Percentiles rank a stretch among this genome's conserved stretches.
Conservation (phyloP, 1,284 basidiomycete genomes). For the Coriolopsis trogii region DNA sequence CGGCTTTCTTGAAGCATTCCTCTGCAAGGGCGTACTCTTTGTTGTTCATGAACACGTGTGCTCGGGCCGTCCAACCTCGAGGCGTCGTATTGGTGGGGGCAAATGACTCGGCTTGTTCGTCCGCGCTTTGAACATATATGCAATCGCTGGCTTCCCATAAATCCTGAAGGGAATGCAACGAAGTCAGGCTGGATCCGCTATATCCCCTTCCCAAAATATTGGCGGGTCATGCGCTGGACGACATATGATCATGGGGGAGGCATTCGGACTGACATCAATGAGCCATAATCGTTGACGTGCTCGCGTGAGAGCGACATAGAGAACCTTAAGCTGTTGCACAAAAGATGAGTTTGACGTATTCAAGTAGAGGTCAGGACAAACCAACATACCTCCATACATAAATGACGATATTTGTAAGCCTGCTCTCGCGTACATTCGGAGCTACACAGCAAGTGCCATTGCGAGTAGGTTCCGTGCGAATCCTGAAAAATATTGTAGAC, state of each 20-base stretch:
- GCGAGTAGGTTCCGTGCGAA: constrained; percentile 35
- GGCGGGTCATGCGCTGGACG: too few species aligned
- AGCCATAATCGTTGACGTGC: constrained; percentile 71
- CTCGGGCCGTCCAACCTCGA: not conserved
- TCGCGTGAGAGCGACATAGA: constrained; percentile 73
- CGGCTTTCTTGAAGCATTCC: constrained; percentile 1
- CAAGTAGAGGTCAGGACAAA: not conserved
- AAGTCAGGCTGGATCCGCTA: not conserved
- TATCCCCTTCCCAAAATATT: too few species aligned
- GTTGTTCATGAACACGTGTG: not conserved
- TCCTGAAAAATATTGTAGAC: constrained; percentile 74
- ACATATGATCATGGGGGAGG: constrained; percentile 59
- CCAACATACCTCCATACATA: constrained; percentile 57
- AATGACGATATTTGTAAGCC: constrained; percentile 23
- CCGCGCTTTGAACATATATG: not conserved
- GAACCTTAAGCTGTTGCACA: constrained; percentile 53
- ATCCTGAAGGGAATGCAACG: not conserved
- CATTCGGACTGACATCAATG: constrained; percentile 56
- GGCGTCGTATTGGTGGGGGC: not conserved
- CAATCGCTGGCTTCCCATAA: not conserved
- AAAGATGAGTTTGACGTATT: not conserved
- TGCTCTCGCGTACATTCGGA: not conserved
- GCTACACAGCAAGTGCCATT: not conserved
- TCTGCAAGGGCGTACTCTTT: not conserved
- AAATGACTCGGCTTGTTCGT: not conserved